Percentiles rank a stretch among this genome's conserved stretches.
phyloP scores from a whole-genome alignment of 2,329 filamentous ascomycete species.

The Microcyclospora pomicola region DNA sequence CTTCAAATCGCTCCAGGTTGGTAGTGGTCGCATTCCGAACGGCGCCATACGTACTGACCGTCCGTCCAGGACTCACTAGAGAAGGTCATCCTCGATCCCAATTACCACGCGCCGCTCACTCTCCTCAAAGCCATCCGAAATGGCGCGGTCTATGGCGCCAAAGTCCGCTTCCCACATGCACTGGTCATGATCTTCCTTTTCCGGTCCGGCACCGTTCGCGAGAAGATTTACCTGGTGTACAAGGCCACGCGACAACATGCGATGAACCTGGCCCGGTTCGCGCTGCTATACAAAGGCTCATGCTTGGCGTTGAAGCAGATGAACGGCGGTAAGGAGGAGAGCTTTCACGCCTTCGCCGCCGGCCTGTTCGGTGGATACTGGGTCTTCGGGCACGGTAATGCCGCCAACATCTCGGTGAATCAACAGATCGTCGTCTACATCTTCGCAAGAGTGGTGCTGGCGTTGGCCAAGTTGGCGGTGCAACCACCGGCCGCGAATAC shows the following conservation, averaged over 20 bases:
- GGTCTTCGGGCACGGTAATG: conserved; percentile 71
- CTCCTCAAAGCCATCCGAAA: conserved; percentile 90
- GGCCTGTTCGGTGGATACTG: conserved; percentile 83
- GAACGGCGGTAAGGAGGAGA: conserved; percentile 45
- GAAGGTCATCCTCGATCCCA: conserved; percentile 64
- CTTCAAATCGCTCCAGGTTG: conserved; percentile 4
- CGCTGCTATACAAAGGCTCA: conserved; percentile 72
- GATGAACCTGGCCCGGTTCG: conserved; percentile 81
- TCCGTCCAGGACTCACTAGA: conserved; percentile 51
- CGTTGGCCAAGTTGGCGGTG: conserved; percentile 69
- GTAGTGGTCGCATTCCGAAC: background rate
- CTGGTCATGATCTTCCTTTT: conserved; percentile 98
- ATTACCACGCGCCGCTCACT: conserved; percentile 70
- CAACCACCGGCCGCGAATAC: conserved; percentile 38
- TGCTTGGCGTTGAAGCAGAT: conserved; percentile 56
- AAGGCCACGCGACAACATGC: conserved; percentile 84
- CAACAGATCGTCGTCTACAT: conserved; percentile 99
- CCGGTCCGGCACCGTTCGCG: conserved; percentile 65
- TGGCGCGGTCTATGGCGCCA: conserved; percentile 90
- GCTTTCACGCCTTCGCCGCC: conserved; percentile 72
- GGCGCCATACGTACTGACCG: background rate
- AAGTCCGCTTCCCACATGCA: conserved; percentile 96
- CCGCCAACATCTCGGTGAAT: conserved; percentile 55
- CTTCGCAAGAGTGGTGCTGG: conserved; percentile 79
- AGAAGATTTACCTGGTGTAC: conserved; percentile 66